A percentile compares a stretch with the other conserved stretches of the same genome.
Evolutionary conservation across 177 flowering plant species (phyloP).

Genomic region (Telopea speciosissima): DNA sequence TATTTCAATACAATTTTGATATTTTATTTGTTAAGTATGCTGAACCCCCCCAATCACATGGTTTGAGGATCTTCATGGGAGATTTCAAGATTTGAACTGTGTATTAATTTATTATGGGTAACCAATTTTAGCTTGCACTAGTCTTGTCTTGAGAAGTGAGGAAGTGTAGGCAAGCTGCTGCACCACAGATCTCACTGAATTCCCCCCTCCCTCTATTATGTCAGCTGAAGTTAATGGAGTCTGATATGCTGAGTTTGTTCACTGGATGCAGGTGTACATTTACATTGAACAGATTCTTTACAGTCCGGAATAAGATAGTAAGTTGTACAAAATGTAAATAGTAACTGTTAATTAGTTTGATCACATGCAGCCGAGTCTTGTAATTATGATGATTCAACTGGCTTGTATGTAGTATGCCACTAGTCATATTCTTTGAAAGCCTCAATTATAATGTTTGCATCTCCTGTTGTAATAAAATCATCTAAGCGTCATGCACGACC

Average conservation of each 20-base stretch:
- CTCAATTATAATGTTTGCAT: slow-evolving; percentile 4
- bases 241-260: background rate
- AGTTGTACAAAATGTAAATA: slow-evolving; percentile 17
- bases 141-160: no score
- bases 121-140: no score
- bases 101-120: no score
- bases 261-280: slow-evolving; percentile 26
- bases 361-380: slow-evolving; percentile 7
- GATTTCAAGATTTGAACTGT: no score
- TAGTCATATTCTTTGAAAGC: slow-evolving; percentile 12
- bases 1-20: no score
- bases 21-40: no score
- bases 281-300: slow-evolving; percentile 21
- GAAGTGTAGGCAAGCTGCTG: no score
- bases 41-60: no score
- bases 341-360: slow-evolving; percentile 7
- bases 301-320: background rate
- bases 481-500: background rate
- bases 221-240: background rate
- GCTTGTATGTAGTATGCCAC: slow-evolving; percentile 3
- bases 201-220: no score
- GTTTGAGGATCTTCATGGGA: no score
- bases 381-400: slow-evolving; percentile 3
- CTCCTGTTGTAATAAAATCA: background rate
- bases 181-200: no score